phyloP scores from a whole-genome alignment of 2,329 filamentous ascomycete species.

The Aspergillus hiratsukae region DNA sequence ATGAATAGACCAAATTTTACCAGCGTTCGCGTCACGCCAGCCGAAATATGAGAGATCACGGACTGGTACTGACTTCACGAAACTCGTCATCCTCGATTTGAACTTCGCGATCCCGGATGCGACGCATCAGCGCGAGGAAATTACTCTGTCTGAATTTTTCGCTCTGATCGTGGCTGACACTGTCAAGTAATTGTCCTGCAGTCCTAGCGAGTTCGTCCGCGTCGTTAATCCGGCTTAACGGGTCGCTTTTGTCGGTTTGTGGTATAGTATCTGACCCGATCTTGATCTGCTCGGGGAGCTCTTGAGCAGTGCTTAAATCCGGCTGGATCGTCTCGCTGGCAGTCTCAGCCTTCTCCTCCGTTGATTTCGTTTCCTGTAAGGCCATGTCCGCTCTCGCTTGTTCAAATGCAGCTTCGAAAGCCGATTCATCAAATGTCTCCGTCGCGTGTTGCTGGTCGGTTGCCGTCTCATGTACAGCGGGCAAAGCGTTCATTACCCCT shows the following conservation, averaged over 20 bases:
- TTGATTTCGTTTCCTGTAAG: slow-evolving; percentile 17
- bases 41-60: slow-evolving; percentile 34
- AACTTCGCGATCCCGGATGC: slow-evolving; percentile 67
- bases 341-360: slow-evolving; percentile 12
- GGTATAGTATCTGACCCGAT: slow-evolving; percentile 44
- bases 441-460: slow-evolving; percentile 19
- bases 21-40: slow-evolving; percentile 33
- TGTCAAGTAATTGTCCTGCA: slow-evolving; percentile 65
- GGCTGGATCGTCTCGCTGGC: slow-evolving; percentile 15
- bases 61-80: slow-evolving; percentile 44
- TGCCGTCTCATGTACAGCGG: slow-evolving; percentile 21
- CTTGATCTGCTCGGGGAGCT: slow-evolving; percentile 24
- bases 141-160: slow-evolving; percentile 74
- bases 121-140: slow-evolving; percentile 73
- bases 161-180: slow-evolving; percentile 63
- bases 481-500: slow-evolving; percentile 16
- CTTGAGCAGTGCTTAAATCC: slow-evolving; percentile 8
- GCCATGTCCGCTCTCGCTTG: slow-evolving; percentile 38
- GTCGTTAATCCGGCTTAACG: slow-evolving; percentile 39
- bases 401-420: slow-evolving; percentile 44
- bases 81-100: slow-evolving; percentile 64
- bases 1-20: slow-evolving; percentile 31
- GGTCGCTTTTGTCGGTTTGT: slow-evolving; percentile 30
- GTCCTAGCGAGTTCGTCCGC: slow-evolving; percentile 68
- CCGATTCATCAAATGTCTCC: slow-evolving; percentile 41